These are phyloP conservation scores for Kurtzmaniella fragi DNA, from an alignment of 805 yeast species.

Conservation along the genomic window DNA sequence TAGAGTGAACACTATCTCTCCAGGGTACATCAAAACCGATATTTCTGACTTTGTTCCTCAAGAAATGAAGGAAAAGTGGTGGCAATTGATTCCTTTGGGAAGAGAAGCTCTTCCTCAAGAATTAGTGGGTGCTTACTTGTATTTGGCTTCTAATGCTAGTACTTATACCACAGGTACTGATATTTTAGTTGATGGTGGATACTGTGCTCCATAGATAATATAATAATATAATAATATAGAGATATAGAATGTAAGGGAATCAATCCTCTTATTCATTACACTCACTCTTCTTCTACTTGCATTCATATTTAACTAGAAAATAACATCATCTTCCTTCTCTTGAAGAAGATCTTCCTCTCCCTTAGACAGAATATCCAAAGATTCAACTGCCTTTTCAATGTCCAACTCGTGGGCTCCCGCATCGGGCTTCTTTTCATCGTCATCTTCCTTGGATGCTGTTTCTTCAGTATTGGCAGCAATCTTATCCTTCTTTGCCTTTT, in stretches of 20 bases:
- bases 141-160: constrained; percentile 41
- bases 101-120: constrained; percentile 41
- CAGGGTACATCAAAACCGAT: constrained; percentile 40
- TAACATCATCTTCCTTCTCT: constrained; percentile 44
- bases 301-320: constrained; percentile 19
- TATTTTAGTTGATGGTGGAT: constrained; percentile 44
- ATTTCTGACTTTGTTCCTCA: constrained; percentile 32
- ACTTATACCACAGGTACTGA: constrained; percentile 43
- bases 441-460: constrained; percentile 5
- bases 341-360: constrained; percentile 29
- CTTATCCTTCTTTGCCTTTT: constrained; percentile 20
- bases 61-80: constrained; percentile 33
- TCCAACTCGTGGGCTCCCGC: constrained; percentile 6
- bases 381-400: constrained; percentile 5
- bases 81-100: constrained; percentile 39
- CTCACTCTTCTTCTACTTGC: too few species aligned
- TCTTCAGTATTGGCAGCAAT: constrained; percentile 10
- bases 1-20: constrained; percentile 38
- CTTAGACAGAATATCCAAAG: constrained; percentile 28
- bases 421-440: constrained; percentile 3
- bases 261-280: too few species aligned
- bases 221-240: too few species aligned
- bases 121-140: constrained; percentile 43
- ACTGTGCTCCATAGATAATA: constrained; percentile 27
- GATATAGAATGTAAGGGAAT: too few species aligned